Conservation (phyloP, 139 green algal genomes). For the Coelastrella sp. region DNA sequence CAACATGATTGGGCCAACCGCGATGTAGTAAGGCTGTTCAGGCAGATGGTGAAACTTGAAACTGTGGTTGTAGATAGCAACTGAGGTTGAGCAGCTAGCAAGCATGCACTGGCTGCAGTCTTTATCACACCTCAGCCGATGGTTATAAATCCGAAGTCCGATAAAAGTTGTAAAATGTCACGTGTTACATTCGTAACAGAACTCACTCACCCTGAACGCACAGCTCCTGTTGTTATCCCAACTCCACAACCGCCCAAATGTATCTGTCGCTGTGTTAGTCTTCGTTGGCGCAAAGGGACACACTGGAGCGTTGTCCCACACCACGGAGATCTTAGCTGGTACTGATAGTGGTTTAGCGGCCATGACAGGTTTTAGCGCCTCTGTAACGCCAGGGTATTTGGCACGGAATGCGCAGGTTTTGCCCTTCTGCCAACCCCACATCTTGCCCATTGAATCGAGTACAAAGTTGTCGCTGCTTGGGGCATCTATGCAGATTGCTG, state of each 20-base stretch:
- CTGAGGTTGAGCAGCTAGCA: no score
- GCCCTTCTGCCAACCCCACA: not conserved
- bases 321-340: not conserved
- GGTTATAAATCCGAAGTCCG: no score
- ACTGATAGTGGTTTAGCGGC: not conserved
- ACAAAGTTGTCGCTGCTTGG: not conserved
- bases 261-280: not conserved
- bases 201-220: slow-evolving; percentile 17
- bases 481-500: not conserved
- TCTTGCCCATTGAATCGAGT: not conserved
- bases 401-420: not conserved
- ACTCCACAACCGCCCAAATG: slow-evolving; percentile 10
- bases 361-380: not conserved
- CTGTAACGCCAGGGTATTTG: not conserved
- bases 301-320: slow-evolving; percentile 5
- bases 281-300: not conserved
- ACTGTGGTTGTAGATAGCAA: no score
- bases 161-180: no score
- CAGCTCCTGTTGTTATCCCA: not conserved
- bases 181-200: not conserved
- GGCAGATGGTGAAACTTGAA: no score
- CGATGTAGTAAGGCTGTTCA: no score
- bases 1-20: no score
- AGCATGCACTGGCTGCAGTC: no score
- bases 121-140: no score